Base-by-base conservation (phyloP, 768 basidiomycete species). In the Boletus vinaceobasis region DNA sequence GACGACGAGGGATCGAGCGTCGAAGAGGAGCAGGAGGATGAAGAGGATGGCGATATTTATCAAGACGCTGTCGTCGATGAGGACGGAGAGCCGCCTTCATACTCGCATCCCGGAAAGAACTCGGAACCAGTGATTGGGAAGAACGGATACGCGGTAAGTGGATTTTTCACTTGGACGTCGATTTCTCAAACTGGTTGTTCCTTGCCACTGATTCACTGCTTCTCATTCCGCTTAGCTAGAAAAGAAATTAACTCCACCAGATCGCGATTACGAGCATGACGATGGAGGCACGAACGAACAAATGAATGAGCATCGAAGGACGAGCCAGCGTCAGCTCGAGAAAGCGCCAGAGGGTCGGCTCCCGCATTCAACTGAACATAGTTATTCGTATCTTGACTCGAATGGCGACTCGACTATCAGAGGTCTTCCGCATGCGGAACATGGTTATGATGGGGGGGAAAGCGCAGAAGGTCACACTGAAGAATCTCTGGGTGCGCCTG, bases 81-180 rank as follows among this genome's bases (percentile, higher is more conserved):
- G n/a, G 81, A 81, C 4, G 76, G 73, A 4, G 76, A 71, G 23
- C 85, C 83, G 0, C 88, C 88, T 31, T 81, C 81, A 40, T 87
- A 92, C 68, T 71, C 80, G 8, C 77, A 79, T 43, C 74, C 76
- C 6, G 71, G 69, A 36, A 76, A 77, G 56, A 69, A 71, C 17
- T 60, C 71, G 31, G 73, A 65, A 33, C 65, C 77, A 42, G 79
- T 80, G 59, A 71, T 62, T 65, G 76, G 73, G 3, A 69, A 66
- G 48, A 83, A 85, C 66, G 87, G 86, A 40, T 88, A 85, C 64
- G 70, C 77, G 59, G 88, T 90, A 63, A 71, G 85, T 78, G 2
- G 21, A 21, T 46, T 14, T 47, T 7, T 29, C 52, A 36, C 27
- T 36, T 29, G 14, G 23, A n/a, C 29, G 2, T 39, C 23, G 11